Percentiles rank a stretch among this genome's conserved stretches.
Conservation (phyloP, 2,329 filamentous ascomycete species). For the Calonectria honghensis region DNA sequence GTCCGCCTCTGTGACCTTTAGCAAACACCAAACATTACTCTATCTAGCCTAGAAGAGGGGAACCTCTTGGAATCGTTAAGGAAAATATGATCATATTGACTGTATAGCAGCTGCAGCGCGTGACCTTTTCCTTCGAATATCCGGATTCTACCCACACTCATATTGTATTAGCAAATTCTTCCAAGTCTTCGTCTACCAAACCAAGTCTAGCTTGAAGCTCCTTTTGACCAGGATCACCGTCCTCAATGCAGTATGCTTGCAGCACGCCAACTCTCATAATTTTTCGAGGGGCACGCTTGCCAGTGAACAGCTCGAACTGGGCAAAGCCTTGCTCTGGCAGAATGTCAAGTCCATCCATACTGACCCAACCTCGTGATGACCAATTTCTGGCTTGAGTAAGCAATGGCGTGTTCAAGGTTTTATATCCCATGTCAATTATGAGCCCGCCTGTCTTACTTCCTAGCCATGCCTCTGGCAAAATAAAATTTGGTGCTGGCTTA, state of each 20-base stretch:
- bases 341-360: conserved; percentile 84
- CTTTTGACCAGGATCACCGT: conserved; percentile 61
- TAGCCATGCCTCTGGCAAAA: conserved; percentile 81
- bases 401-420: conserved; percentile 82
- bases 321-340: conserved; percentile 87
- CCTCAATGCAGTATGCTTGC: conserved; percentile 64
- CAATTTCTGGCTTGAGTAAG: conserved; percentile 79
- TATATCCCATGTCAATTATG: conserved; percentile 84
- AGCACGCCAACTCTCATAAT: conserved; percentile 81
- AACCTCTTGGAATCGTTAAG: too few species aligned
- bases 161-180: too few species aligned
- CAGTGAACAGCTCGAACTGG: conserved; percentile 88
- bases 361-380: conserved; percentile 80
- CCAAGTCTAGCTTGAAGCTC: conserved; percentile 60
- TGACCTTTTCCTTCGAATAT: too few species aligned
- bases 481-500: conserved; percentile 77
- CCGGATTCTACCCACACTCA: too few species aligned
- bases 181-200: conserved; percentile 48
- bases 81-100: too few species aligned
- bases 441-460: conserved; percentile 84
- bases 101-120: too few species aligned
- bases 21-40: too few species aligned
- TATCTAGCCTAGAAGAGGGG: too few species aligned
- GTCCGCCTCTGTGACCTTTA: too few species aligned
- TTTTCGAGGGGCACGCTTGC: conserved; percentile 69